Evolutionary conservation across 192 early-diverging fungal genomes (phyloP), one percentile per base, ranked within the genome.

Genomic region (Podila minutissima): DNA sequence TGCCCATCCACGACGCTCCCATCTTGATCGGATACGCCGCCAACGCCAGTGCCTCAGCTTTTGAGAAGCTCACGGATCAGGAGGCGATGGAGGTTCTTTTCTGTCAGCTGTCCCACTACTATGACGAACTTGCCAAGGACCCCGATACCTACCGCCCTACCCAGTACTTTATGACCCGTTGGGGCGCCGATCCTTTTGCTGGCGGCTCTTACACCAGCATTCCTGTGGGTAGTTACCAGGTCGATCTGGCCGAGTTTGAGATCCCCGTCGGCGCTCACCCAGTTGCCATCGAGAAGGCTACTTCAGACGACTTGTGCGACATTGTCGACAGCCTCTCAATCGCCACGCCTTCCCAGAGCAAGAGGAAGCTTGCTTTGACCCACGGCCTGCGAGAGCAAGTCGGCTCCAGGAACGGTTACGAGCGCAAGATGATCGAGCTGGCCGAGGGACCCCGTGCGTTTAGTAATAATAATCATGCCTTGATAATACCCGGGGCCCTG

Each of bases 181-280:
- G 86, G 86, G 64, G 72, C 24, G 58, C 75, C 5, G 86, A 87
- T 58, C 86, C 86, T 3, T 87, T 71, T 62, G 74, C 86, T 7
- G 41, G 71, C 41, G 86, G 86, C 6, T 84, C 86, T 13, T 87
- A 87, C 62, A 82, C 85, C 13, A 83, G 81, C 55, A 85, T 86
- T 60, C 82, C 82, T 24, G 68, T 83, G 5, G 74, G 82, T 19
- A 69, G 69, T 12, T 71, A 83, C 29, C 69, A 81, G 15, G 72
- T 79, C 2, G 82, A 87, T 69, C 77, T 87, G 11, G 75, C 67
- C 29, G 84, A 72, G 53, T 82, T 85, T 61, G 82, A 78, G 48
- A 62, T 70, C 22, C 86, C 86, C 10, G 82, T 86, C 26, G 71
- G 69, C 19, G 74, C 59, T 1, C 70, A 66, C 22, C 41, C 77